These are phyloP conservation scores for Rhizophora apiculata DNA, from an alignment of 345 rosid genomes.

Conservation along the genomic window DNA sequence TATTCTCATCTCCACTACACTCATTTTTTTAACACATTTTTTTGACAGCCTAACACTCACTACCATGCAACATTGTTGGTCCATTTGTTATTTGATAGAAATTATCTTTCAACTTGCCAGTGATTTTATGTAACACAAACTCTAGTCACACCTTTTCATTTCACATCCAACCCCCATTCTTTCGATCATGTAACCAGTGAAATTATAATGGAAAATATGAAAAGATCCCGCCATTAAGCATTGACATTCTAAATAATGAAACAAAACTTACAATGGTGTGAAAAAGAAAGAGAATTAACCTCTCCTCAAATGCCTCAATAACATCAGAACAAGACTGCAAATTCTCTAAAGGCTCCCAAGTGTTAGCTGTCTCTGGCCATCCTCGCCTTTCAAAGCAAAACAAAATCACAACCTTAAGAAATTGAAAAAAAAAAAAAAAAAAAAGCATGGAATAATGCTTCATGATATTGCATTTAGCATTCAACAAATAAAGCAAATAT, in stretches of 20 bases:
- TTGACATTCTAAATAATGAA: background rate
- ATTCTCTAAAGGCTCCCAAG: conserved; percentile 99
- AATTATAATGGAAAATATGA: conserved; percentile 4
- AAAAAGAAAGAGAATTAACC: conserved; percentile 38
- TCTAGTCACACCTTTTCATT: too few relatives aligned
- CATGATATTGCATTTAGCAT: background rate
- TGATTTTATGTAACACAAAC: too few relatives aligned
- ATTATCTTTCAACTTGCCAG: too few relatives aligned
- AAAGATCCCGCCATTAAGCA: background rate
- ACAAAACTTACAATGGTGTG: background rate
- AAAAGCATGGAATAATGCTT: background rate
- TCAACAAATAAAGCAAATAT: too few relatives aligned
- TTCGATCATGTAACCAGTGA: background rate
- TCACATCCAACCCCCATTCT: too few relatives aligned
- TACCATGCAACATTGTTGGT: too few relatives aligned
- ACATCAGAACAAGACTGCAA: conserved; percentile 84
- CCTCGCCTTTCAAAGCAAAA: conserved; percentile 69
- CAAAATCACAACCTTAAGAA: background rate
- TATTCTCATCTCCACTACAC: too few relatives aligned
- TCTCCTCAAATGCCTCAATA: conserved; percentile 86
- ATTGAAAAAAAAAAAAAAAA: background rate
- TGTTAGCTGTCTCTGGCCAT: conserved; percentile 93
- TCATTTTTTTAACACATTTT: too few relatives aligned
- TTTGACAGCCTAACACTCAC: too few relatives aligned
- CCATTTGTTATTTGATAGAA: too few relatives aligned